Percentiles rank a stretch among this genome's conserved stretches.
These are phyloP conservation scores for Brassica carinata DNA, from an alignment of 345 rosid species.

Conservation along the genomic window DNA sequence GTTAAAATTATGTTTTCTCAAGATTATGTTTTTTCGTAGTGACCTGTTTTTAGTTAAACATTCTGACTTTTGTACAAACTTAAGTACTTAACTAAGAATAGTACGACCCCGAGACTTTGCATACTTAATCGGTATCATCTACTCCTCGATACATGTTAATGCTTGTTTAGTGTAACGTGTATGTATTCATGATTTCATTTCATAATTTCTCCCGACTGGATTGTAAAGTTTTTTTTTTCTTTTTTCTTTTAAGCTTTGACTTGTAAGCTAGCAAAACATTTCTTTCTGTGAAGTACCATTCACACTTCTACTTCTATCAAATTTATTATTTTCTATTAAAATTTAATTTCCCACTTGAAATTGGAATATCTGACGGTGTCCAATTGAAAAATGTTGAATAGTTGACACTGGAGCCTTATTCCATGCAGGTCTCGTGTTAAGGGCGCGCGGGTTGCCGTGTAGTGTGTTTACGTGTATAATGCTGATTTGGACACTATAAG, in stretches of 20 bases:
- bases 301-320: conserved; percentile 15
- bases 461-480: not conserved
- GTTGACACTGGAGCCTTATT: not conserved
- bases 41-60: not conserved
- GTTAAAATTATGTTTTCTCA: no score
- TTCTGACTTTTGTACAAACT: conserved; percentile 17
- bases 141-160: conserved; percentile 15
- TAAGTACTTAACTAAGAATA: not conserved
- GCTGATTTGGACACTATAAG: conserved; percentile 1
- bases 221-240: not conserved
- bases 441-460: not conserved
- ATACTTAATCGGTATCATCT: conserved; percentile 1
- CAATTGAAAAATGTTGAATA: conserved; percentile 8
- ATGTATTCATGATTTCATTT: not conserved
- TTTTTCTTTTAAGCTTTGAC: not conserved
- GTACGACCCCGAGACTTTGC: conserved; percentile 18
- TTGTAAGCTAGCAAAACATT: conserved; percentile 13
- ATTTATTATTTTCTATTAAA: not conserved
- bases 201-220: conserved; percentile 10
- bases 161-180: not conserved
- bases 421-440: conserved; percentile 13
- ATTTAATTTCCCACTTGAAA: conserved; percentile 3
- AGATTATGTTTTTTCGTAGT: no score
- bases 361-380: conserved; percentile 20
- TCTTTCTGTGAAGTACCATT: conserved; percentile 1